phyloP scores from a whole-genome alignment of 1,284 basidiomycete genomes.

The Rhizoctonia solani region DNA sequence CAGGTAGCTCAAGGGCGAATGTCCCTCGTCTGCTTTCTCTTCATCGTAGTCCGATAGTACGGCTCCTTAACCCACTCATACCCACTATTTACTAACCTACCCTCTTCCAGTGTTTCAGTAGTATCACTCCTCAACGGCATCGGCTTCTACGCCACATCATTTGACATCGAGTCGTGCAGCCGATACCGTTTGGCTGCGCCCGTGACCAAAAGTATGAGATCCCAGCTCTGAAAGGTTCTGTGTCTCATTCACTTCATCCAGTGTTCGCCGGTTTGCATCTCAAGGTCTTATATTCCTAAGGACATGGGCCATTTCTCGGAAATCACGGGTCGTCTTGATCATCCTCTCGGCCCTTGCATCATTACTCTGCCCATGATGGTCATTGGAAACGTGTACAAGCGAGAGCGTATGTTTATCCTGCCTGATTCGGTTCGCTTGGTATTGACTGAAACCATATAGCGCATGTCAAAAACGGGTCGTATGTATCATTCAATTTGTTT shows the following conservation, averaged over 20 bases:
- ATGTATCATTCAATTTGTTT: not conserved
- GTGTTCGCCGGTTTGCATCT: constrained; percentile 25
- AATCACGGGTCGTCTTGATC: constrained; percentile 12
- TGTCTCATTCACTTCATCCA: no score
- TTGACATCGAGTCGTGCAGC: constrained; percentile 1
- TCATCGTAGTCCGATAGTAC: constrained; percentile 24
- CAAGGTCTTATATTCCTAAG: constrained; percentile 24
- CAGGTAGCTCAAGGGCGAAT: constrained; percentile 8
- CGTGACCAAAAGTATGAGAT: constrained; percentile 14
- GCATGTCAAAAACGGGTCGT: constrained; percentile 10
- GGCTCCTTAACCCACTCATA: not conserved
- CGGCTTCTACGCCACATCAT: constrained; percentile 18
- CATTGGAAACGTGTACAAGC: constrained; percentile 24
- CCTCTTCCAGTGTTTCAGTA: constrained; percentile 8
- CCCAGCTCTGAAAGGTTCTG: no score
- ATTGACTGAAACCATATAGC: not conserved
- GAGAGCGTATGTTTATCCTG: constrained; percentile 3
- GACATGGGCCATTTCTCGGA: constrained; percentile 22
- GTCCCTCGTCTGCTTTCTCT: constrained; percentile 19
- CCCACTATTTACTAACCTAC: not conserved
- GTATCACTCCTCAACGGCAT: constrained; percentile 18
- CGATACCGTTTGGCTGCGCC: constrained; percentile 16
- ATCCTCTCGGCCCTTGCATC: constrained; percentile 3
- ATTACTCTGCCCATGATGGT: constrained; percentile 9
- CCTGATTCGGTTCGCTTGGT: not conserved